Evolutionary conservation across 1,139 yeast genomes (phyloP), one percentile per base, ranked within the genome.

Genomic region (Candida dubliniensis): DNA sequence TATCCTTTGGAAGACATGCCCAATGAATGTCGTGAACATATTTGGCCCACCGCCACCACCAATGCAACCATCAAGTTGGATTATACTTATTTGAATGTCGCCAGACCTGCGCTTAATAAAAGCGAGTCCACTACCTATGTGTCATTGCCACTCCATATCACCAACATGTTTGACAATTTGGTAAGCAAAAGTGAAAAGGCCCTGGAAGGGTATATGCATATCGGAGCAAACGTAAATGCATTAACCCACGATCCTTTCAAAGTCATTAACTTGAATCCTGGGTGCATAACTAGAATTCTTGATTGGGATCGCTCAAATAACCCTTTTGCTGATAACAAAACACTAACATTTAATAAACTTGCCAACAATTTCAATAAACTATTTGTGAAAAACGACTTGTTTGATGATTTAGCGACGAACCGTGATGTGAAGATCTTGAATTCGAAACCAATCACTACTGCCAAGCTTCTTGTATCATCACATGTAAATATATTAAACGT

Each of bases 191-290:
- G 59, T 44, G 53, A 63, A 43, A 71, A 68, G 43, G 64, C 66
- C 30, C 60, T 66, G 38, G 80, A 76, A 36, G 80, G 79, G 10
- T 70, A 73, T 15, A 54, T 77, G 52, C 82, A 80, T 37, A 69
- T 80, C 29, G 85, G 83, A 0, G 81, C 84, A 36, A 71, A 71
- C 41, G 68, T 79, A 26, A 79, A 78, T 48, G 80, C 84, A 0
- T 61, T 81, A 47, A 52, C 61, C 36, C 76, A 79, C 9, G 86
- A 80, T 54, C 78, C 80, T 1, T 79, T 74, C 54, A 69, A 70
- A 46, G 64, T 68, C 39, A 80, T 79, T 15, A 79, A 74, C 52
- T 59, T 78, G 45, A 79, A 75, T 36, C 84, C 84, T 0, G 83
- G 85, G 0, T 79, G 84, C 52, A 51, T 76, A 27, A 60, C 74